Conservation (phyloP, 2,329 filamentous ascomycete species). For the Ophiosphaerella korrae region DNA sequence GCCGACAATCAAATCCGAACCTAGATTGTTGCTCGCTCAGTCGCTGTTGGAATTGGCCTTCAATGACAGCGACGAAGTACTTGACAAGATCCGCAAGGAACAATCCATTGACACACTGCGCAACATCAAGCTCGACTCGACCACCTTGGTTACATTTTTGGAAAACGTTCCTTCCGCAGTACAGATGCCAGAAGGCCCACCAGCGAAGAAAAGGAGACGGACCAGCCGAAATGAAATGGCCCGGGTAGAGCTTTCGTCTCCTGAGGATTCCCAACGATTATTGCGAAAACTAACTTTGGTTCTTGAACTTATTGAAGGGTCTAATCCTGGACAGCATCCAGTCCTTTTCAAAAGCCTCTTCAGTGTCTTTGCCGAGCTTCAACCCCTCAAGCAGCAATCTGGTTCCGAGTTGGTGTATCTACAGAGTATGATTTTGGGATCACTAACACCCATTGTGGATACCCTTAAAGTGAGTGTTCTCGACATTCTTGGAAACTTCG, state of each 20-base stretch:
- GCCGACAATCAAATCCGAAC: constrained; percentile 69
- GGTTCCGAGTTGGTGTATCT: constrained; percentile 89
- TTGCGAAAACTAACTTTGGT: constrained; percentile 83
- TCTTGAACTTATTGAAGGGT: constrained; percentile 83
- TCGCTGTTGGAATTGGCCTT: constrained; percentile 68
- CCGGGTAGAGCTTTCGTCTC: constrained; percentile 65
- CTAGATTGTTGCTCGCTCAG: constrained; percentile 64
- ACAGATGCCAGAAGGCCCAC: constrained; percentile 72
- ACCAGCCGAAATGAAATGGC: constrained; percentile 74
- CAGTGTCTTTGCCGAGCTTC: constrained; percentile 81
- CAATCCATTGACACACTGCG: constrained; percentile 72
- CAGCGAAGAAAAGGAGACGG: constrained; percentile 77
- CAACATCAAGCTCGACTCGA: constrained; percentile 72
- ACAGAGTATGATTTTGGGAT: constrained; percentile 81
- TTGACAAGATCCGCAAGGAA: constrained; percentile 54
- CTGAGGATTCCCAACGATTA: constrained; percentile 68
- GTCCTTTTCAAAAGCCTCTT: constrained; percentile 81
- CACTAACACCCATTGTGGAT: constrained; percentile 82
- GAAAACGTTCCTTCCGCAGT: constrained; percentile 75
- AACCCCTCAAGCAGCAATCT: constrained; percentile 79
- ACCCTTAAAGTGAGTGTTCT: constrained; percentile 61
- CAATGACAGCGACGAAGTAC: constrained; percentile 37
- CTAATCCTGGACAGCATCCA: constrained; percentile 74
- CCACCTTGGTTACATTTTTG: constrained; percentile 73
- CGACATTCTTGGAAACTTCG: background rate